Evolutionary conservation across 1,284 basidiomycete genomes (phyloP).

Genomic region (Apiotrichum mycotoxinovorans): DNA sequence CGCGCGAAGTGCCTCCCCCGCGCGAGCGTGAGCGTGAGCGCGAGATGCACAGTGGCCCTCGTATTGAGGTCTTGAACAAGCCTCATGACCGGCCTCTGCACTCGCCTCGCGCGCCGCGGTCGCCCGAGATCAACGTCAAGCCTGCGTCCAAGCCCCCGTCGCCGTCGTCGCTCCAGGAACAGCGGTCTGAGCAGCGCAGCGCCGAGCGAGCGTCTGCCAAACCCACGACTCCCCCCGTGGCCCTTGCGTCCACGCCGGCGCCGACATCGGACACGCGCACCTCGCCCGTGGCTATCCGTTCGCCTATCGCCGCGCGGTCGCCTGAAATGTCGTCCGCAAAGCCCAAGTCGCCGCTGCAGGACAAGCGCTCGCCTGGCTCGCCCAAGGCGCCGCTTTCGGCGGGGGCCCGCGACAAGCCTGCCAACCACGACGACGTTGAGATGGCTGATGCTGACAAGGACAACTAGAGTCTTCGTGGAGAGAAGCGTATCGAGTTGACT

Average conservation of each 20-base stretch:
- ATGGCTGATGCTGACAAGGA: conserved; percentile 3
- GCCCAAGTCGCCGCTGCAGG: not conserved
- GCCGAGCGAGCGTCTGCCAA: not conserved
- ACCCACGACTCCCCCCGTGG: not conserved
- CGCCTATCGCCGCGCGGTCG: not conserved
- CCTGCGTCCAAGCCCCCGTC: not conserved
- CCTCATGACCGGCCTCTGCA: not conserved
- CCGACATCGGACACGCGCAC: not conserved
- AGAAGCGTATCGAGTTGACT: too few species aligned
- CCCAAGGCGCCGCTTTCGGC: not conserved
- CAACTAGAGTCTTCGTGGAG: not conserved
- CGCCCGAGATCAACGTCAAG: conserved; percentile 6
- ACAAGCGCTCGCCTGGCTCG: not conserved
- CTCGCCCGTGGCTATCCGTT: not conserved
- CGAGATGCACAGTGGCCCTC: conserved; percentile 42
- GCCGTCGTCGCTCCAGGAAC: not conserved
- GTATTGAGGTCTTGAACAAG: conserved; percentile 18
- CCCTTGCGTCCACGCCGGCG: not conserved
- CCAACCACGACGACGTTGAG: conserved; percentile 5
- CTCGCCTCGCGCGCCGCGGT: conserved; percentile 1
- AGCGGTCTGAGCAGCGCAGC: not conserved
- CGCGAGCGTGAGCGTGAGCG: conserved; percentile 15
- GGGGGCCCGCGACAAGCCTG: not conserved
- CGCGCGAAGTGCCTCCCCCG: conserved; percentile 23
- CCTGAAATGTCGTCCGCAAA: not conserved